Percentiles rank a stretch among this genome's conserved stretches.
phyloP scores from a whole-genome alignment of 495 filamentous ascomycete genomes.

The Penicillium egyptiacum region DNA sequence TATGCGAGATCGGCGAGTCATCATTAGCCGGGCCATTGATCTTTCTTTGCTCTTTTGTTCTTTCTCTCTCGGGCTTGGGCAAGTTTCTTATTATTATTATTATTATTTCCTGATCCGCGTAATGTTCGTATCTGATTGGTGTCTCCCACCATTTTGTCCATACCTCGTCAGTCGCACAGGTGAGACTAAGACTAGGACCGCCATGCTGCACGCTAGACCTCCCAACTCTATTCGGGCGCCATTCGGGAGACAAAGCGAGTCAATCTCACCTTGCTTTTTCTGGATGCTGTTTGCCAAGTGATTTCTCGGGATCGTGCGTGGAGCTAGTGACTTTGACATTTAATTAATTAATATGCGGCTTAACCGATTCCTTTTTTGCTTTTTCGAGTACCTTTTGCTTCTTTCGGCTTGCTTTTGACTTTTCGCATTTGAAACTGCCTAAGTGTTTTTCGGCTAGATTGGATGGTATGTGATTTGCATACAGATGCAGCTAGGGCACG shows the following conservation, averaged over 20 bases:
- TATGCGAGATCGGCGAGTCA: constrained; percentile 8
- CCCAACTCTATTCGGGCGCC: constrained; percentile 10
- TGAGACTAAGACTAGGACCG: not conserved
- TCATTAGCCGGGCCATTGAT: constrained; percentile 4
- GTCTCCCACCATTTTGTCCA: not conserved
- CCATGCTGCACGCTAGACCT: constrained; percentile 5
- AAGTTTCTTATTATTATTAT: not conserved
- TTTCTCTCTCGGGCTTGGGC: not conserved
- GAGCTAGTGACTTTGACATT: constrained; percentile 14
- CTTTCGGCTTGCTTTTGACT: constrained; percentile 6
- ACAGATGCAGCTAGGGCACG: constrained; percentile 6
- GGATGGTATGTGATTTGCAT: constrained; percentile 7
- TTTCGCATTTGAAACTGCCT: not conserved
- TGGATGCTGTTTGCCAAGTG: constrained; percentile 12
- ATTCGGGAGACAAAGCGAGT: constrained; percentile 12
- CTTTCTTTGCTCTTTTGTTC: not conserved
- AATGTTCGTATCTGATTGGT: constrained; percentile 1
- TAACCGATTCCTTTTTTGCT: not conserved
- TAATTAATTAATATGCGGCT: not conserved
- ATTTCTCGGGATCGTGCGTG: constrained; percentile 10
- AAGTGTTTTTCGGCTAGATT: not conserved
- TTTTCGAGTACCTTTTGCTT: not conserved
- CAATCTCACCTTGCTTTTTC: constrained; percentile 13
- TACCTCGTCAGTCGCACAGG: constrained; percentile 8
- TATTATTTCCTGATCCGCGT: not conserved